Evolutionary conservation across 768 basidiomycete genomes (phyloP).

Genomic region (Termitomyces sp.): DNA sequence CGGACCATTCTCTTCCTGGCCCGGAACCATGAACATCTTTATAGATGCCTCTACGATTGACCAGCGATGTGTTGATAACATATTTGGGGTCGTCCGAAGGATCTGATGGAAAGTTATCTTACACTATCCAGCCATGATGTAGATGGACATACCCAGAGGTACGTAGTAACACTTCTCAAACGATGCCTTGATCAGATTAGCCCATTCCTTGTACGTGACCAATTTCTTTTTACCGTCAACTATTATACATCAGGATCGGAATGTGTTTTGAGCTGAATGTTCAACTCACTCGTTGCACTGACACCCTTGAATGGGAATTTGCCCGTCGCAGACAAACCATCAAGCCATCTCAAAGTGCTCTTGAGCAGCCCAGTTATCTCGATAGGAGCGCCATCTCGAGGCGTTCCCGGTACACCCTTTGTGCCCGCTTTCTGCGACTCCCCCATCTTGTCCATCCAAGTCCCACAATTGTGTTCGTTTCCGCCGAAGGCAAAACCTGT

Average conservation of each 20-base stretch:
- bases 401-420: conserved; percentile 94
- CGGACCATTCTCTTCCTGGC: conserved; percentile 85
- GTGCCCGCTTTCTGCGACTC: conserved; percentile 88
- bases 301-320: conserved; percentile 92
- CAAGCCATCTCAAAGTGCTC: conserved; percentile 90
- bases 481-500: conserved; percentile 91
- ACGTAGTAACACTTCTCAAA: conserved; percentile 93
- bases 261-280: neutral
- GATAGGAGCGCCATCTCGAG: conserved; percentile 91
- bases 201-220: conserved; percentile 91
- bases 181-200: conserved; percentile 71
- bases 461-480: conserved; percentile 81
- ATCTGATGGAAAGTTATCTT: conserved; percentile 37
- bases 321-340: conserved; percentile 53
- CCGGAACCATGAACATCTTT: conserved; percentile 97
- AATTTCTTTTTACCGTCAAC: conserved; percentile 64
- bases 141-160: conserved; percentile 55
- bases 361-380: conserved; percentile 94
- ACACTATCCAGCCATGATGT: neutral
- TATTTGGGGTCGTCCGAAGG: conserved; percentile 66
- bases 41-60: conserved; percentile 93
- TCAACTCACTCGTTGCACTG: conserved; percentile 60
- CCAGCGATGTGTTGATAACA: conserved; percentile 59
- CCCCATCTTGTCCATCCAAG: conserved; percentile 99
- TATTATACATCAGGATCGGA: conserved; percentile 23